Percentiles rank a stretch among this genome's conserved stretches.
These are phyloP conservation scores for Aspergillus sclerotioniger DNA, from an alignment of 495 filamentous ascomycete species.

Conservation along the genomic window DNA sequence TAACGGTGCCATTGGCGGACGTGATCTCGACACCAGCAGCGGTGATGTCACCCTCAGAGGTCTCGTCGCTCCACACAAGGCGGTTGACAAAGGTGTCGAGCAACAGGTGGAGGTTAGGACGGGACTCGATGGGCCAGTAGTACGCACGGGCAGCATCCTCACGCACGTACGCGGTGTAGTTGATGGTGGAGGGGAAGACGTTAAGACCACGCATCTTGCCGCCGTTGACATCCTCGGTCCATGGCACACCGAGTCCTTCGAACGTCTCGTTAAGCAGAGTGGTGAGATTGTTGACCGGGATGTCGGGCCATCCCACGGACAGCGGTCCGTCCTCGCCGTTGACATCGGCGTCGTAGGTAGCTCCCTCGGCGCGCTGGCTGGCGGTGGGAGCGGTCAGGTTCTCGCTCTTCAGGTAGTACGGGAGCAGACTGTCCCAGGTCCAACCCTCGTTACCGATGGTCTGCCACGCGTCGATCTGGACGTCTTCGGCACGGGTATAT, in stretches of 20 bases:
- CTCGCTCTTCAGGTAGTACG: conserved; percentile 52
- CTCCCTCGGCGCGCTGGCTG: conserved; percentile 42
- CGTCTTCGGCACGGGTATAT: conserved; percentile 36
- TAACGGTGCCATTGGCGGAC: conserved; percentile 9
- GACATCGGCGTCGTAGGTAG: conserved; percentile 42
- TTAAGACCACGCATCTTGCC: conserved; percentile 41
- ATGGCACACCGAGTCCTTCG: conserved; percentile 32
- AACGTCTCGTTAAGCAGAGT: conserved; percentile 28
- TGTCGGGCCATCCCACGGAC: conserved; percentile 46
- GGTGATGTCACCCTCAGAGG: conserved; percentile 10
- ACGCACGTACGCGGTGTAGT: conserved; percentile 45
- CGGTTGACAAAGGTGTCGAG: conserved; percentile 31
- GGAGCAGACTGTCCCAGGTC: conserved; percentile 57
- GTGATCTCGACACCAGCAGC: conserved; percentile 29
- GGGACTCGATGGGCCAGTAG: conserved; percentile 37
- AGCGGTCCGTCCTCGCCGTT: conserved; percentile 48
- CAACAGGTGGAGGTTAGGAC: conserved; percentile 34
- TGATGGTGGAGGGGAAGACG: conserved; percentile 39
- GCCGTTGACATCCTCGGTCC: conserved; percentile 38
- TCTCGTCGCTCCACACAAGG: conserved; percentile 28
- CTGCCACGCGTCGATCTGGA: conserved; percentile 54
- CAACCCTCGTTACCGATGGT: conserved; percentile 59
- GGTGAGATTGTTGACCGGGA: conserved; percentile 21
- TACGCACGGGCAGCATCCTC: conserved; percentile 52
- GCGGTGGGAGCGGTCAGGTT: conserved; percentile 34